Evolutionary conservation across 2,329 filamentous ascomycete genomes (phyloP).

Genomic region (Fragosphaeria purpurea): DNA sequence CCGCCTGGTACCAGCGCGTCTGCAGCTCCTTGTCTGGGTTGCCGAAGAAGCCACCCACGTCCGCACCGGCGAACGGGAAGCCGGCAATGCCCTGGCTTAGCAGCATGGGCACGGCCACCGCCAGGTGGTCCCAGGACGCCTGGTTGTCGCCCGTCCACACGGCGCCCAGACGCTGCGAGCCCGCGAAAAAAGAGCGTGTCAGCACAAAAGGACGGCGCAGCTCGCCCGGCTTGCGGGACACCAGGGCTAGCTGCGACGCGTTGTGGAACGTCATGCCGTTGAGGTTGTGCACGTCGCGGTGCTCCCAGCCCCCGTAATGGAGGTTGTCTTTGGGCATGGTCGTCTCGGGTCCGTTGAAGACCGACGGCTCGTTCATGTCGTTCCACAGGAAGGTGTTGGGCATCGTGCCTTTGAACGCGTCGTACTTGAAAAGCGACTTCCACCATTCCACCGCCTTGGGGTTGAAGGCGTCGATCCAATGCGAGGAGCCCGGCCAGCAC

Average conservation of each 20-base stretch:
- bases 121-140: constrained; percentile 83
- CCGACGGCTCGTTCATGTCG: constrained; percentile 98
- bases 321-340: constrained; percentile 99
- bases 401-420: constrained; percentile 74
- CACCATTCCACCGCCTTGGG: constrained; percentile 89
- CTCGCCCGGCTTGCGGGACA: constrained; percentile 79
- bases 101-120: constrained; percentile 85
- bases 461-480: constrained; percentile 96
- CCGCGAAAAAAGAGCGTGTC: constrained; percentile 85
- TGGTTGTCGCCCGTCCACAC: constrained; percentile 99
- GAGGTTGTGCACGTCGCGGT: constrained; percentile 91
- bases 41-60: constrained; percentile 96
- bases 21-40: constrained; percentile 89
- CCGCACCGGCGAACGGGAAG: constrained; percentile 87
- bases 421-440: constrained; percentile 78
- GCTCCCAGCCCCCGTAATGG: constrained; percentile 86
- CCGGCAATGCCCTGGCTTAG: constrained; percentile 86
- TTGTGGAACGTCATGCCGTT: constrained; percentile 95
- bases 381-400: constrained; percentile 95
- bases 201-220: constrained; percentile 80
- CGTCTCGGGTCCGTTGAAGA: constrained; percentile 96
- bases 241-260: constrained; percentile 76
- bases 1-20: constrained; percentile 91
- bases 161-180: constrained; percentile 78
- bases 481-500: constrained; percentile 96